Evolutionary conservation across 1,284 basidiomycete genomes (phyloP), one percentile per base, ranked within the genome.

Genomic region (Papiliotrema nemorosa): DNA sequence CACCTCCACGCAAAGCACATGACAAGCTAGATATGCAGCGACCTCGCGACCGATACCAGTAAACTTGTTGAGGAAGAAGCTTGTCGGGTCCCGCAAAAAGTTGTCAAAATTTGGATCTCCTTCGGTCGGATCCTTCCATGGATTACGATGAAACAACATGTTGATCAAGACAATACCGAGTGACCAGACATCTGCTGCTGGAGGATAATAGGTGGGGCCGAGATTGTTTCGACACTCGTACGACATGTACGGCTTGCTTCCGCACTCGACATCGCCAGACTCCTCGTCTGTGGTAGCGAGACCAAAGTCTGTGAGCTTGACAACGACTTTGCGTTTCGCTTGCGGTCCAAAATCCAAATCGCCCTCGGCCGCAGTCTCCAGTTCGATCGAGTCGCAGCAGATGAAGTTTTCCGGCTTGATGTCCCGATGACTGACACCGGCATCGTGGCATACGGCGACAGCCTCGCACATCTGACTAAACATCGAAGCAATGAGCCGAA

Each of bases 391-490:
- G 63, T 92, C 88, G 48, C 73, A 75, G 57, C 73, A 75, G 69
- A 91, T 92, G 67, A 92, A 92, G 76, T 92, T 94, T 76, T 92
- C 90, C 0, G 94, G 94, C 78, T 98, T 98, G 81, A 98, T 96
- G 74, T 98, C 96, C 54, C 94, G 86, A 71, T 98, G 94, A 69
- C 86, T 89, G 50, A 98, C 88, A 40, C 87, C 87, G 54, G 86
- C 84, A 35, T 88, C 85, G 70, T 98, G 94, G 76, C 94, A 97
- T n/a, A 88, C 84, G 3, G 90, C 89, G 12, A 98, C 92, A 29
- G 94, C 92, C 57, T 94, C 88, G 72, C 96, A 98, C 90, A 98
- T 98, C 77, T 98, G 80, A 78, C 84, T 80, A 76, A 98, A 98
- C 96, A 98, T 98, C 67, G 88, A 85, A 9, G 91, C 85, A 63